These are phyloP conservation scores for Coemansia sp. DNA, from an alignment of 371 early-diverging fungal genomes.

Conservation along the genomic window DNA sequence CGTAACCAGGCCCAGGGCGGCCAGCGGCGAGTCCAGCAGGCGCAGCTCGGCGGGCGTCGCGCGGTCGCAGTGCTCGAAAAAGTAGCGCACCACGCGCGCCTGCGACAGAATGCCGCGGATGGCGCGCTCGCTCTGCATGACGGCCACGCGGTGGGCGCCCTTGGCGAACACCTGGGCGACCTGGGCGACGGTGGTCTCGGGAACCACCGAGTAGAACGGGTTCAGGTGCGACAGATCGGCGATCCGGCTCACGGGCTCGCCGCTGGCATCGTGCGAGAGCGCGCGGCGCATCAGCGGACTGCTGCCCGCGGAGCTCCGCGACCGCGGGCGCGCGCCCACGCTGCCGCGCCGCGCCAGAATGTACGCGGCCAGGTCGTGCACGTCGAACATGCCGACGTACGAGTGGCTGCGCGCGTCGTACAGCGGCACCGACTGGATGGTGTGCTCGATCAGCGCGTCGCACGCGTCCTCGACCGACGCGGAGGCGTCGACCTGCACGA, in stretches of 20 bases:
- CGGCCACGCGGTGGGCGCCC: slow-evolving; percentile 77
- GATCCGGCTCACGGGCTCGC: slow-evolving; percentile 52
- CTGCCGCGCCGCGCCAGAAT: slow-evolving; percentile 52
- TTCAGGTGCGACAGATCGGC: slow-evolving; percentile 77
- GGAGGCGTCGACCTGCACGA: slow-evolving; percentile 44
- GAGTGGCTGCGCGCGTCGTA: slow-evolving; percentile 55
- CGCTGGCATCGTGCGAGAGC: not conserved
- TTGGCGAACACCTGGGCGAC: slow-evolving; percentile 72
- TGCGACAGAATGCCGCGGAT: slow-evolving; percentile 80
- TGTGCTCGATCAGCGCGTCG: slow-evolving; percentile 47
- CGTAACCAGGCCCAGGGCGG: slow-evolving; percentile 38
- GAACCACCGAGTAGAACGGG: slow-evolving; percentile 79
- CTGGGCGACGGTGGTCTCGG: slow-evolving; percentile 72
- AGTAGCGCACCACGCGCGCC: slow-evolving; percentile 64
- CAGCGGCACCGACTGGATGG: slow-evolving; percentile 74
- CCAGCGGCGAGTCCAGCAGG: slow-evolving; percentile 34
- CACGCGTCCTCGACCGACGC: slow-evolving; percentile 49
- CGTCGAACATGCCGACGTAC: slow-evolving; percentile 86
- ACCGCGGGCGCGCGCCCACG: not conserved
- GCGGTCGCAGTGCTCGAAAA: slow-evolving; percentile 55
- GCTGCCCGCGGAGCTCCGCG: not conserved
- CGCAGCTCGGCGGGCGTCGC: slow-evolving; percentile 1
- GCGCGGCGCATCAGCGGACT: slow-evolving; percentile 25
- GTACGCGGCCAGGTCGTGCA: slow-evolving; percentile 72
- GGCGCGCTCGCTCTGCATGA: slow-evolving; percentile 55